Base-by-base conservation (phyloP, 2,329 filamentous ascomycete species). In the Epichloe uncinata region DNA sequence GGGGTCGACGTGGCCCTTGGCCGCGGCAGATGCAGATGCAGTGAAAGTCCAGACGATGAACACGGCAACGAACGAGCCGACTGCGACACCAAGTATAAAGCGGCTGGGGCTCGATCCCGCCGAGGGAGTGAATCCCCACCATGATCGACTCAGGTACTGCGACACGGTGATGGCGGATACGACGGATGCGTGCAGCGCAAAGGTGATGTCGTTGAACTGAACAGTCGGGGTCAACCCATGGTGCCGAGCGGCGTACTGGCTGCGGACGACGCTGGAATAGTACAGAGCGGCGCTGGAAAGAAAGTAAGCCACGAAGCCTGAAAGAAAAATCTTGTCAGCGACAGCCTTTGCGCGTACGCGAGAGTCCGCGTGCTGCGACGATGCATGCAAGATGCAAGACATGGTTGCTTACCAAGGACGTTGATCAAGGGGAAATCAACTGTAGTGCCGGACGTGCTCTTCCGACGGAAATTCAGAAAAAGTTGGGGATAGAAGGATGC, bases 401-500 rank as follows among this genome's bases (percentile, higher is more conserved):
- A 36, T 8, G 30, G 3, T 16, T 2, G 7, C 2, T 6, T 7
- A 79, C 77, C 80, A 4, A 83, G 60, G 26, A 71, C 68, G 66
- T 93, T 93, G 58, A 88, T 73, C 16, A 85, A 74, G 16, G 88
- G 88, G 88, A 94, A 96, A 65, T 96, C 90, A 56, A 95, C 83
- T 0, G 88, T 87, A 4, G 91, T 82, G 40, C 93, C 93, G 18
- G 79, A 76, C 4, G 90, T 96, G 8, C 87, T 85, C 51, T 79
- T 79, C 49, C 88, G 83, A 33, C 73, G 73, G 64, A 75, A 84
- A 73, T 96, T 97, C 54, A 88, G 77, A 53, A 94, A 69, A 6
- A 85, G 81, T 64, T 97, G 93, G 1, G 91, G 90, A 65, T 97
- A 97, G 70, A 96, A 97, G 15, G 88, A 95, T 15, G 83, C 69